A percentile compares a stretch with the other conserved stretches of the same genome.
Evolutionary conservation across 805 yeast species (phyloP).

Genomic region (Teunomyces stri): DNA sequence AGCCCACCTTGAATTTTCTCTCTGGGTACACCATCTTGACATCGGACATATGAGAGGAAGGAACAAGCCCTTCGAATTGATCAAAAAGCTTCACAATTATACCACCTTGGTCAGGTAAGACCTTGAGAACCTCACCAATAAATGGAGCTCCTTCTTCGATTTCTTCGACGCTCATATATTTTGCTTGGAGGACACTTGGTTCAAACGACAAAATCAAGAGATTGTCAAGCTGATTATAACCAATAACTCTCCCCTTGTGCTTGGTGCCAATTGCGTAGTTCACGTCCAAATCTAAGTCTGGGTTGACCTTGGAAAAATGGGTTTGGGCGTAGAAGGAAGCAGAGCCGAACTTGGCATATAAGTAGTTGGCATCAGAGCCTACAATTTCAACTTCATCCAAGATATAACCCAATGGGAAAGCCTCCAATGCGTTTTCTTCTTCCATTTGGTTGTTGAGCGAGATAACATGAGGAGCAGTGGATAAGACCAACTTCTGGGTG

Average conservation of each 20-base stretch:
- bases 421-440: conserved; percentile 41
- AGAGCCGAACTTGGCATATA: conserved; percentile 58
- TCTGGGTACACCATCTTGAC: conserved; percentile 84
- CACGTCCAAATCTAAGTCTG: conserved; percentile 41
- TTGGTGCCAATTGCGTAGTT: conserved; percentile 61
- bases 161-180: conserved; percentile 67
- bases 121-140: conserved; percentile 52
- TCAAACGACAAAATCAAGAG: conserved; percentile 67
- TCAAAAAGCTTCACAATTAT: conserved; percentile 64
- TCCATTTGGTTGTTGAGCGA: conserved; percentile 20
- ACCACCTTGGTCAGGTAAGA: conserved; percentile 59
- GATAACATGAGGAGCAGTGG: conserved; percentile 57
- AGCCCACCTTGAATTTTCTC: conserved; percentile 83
- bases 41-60: conserved; percentile 77
- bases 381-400: conserved; percentile 58
- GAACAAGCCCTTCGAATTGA: conserved; percentile 71
- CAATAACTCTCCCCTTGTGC: conserved; percentile 75
- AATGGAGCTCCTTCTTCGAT: conserved; percentile 68
- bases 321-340: conserved; percentile 62
- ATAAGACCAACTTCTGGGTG: conserved; percentile 60
- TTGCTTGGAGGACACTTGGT: conserved; percentile 57
- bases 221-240: conserved; percentile 66
- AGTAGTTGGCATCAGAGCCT: conserved; percentile 56
- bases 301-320: conserved; percentile 69
- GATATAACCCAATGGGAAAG: conserved; percentile 77